Conservation (phyloP, 306 rosid species). For the Gillenia trifoliata region DNA sequence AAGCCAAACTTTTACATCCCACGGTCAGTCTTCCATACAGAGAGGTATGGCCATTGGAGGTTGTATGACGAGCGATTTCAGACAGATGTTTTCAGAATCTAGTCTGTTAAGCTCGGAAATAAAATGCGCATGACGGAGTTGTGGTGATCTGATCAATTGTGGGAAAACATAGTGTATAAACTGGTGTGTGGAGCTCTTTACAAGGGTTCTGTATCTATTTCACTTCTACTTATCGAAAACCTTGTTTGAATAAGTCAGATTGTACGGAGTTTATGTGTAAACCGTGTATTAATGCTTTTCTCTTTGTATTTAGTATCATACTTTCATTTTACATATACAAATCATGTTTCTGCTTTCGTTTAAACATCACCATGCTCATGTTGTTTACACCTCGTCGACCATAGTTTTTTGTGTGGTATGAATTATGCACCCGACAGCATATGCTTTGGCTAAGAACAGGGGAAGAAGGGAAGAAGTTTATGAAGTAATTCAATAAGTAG, state of each 20-base stretch:
- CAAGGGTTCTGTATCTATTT: slow-evolving; percentile 8
- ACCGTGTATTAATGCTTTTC: background rate
- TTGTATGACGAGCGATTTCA: slow-evolving; percentile 86
- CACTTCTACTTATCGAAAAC: background rate
- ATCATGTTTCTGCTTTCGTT: background rate
- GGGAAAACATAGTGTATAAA: slow-evolving; percentile 1
- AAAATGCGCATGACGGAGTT: background rate
- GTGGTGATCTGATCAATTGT: background rate
- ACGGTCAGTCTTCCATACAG: slow-evolving; percentile 38
- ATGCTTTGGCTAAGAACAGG: background rate
- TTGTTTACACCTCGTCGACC: background rate
- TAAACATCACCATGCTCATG: background rate
- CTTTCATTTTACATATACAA: background rate
- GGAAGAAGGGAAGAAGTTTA: background rate
- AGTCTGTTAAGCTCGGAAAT: slow-evolving; percentile 19
- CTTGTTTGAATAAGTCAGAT: background rate
- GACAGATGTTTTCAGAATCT: slow-evolving; percentile 77
- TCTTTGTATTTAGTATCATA: background rate
- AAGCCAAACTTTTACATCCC: slow-evolving; percentile 49
- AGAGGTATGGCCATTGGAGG: slow-evolving; percentile 77
- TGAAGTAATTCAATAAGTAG: background rate
- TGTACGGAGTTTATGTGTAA: background rate
- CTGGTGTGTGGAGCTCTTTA: slow-evolving; percentile 10
- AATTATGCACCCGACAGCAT: too few species aligned
- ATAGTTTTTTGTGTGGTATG: background rate